Conservation (phyloP, 495 filamentous ascomycete genomes). For the Hypoxylon subgilvum region DNA sequence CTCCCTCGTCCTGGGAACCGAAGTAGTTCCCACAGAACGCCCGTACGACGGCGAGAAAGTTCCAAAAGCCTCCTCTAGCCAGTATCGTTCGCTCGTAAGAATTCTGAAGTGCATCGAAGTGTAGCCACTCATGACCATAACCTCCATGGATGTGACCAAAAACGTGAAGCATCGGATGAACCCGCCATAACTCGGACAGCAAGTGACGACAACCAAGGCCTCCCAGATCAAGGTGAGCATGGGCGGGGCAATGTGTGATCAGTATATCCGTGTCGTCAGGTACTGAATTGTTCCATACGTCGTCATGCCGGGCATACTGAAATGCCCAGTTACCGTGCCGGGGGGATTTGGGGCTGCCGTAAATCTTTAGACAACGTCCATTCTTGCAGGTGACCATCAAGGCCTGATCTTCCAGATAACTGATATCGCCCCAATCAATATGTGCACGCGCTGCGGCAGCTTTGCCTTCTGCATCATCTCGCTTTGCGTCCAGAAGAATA, state of each 20-base stretch:
- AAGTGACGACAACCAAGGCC: constrained; percentile 69
- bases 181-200: constrained; percentile 69
- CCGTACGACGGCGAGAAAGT: constrained; percentile 14
- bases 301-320: constrained; percentile 27
- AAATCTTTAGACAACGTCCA: constrained; percentile 45
- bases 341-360: constrained; percentile 47
- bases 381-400: constrained; percentile 39
- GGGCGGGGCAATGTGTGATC: constrained; percentile 73
- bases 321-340: constrained; percentile 44
- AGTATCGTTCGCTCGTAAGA: constrained; percentile 29
- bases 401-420: constrained; percentile 52
- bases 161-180: constrained; percentile 72
- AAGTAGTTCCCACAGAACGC: too few species aligned
- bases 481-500: constrained; percentile 27
- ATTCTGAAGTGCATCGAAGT: constrained; percentile 34
- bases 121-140: constrained; percentile 47
- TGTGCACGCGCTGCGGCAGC: neutral
- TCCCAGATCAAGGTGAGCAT: constrained; percentile 67
- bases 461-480: constrained; percentile 27
- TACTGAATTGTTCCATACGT: constrained; percentile 45
- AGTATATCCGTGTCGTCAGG: constrained; percentile 70
- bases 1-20: neutral
- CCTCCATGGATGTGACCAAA: constrained; percentile 76
- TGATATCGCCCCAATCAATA: constrained; percentile 54
- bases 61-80: constrained; percentile 30